These are phyloP conservation scores for Pinus tabuliformis DNA, from an alignment of 75 land plant species.

Conservation along the genomic window DNA sequence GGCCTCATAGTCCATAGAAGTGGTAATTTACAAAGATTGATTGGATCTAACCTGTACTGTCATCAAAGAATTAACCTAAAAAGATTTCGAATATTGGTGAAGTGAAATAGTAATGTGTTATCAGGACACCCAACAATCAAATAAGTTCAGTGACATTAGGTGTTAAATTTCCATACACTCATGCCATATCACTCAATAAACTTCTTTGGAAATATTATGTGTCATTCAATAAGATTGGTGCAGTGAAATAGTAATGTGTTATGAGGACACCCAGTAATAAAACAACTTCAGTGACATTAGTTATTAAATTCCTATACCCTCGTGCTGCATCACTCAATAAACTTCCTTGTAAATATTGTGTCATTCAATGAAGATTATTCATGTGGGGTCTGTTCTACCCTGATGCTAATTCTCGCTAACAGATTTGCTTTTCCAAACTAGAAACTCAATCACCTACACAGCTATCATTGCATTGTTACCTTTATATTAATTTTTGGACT, in stretches of 20 bases:
- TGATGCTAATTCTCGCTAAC: neutral
- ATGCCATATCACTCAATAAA: neutral
- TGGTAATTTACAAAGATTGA: too few species aligned
- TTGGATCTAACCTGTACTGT: too few species aligned
- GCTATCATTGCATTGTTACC: neutral
- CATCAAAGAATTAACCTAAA: too few species aligned
- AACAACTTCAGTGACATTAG: neutral
- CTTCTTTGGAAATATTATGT: neutral
- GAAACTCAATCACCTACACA: neutral
- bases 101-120: neutral
- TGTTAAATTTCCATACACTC: neutral
- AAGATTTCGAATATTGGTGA: neutral
- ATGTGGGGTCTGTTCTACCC: neutral
- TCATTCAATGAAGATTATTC: neutral
- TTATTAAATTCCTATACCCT: neutral
- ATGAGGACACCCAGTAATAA: neutral
- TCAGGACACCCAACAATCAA: neutral
- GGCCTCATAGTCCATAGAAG: too few species aligned
- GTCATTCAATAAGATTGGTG: neutral
- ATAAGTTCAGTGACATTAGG: neutral
- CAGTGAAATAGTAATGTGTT: neutral
- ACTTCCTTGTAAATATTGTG: neutral
- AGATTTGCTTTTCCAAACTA: neutral
- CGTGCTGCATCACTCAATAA: neutral
- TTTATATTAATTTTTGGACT: neutral